A percentile compares a stretch with the other conserved stretches of the same genome.
phyloP scores from a whole-genome alignment of 805 yeast species.

The Metschnikowia baotianmanensis region DNA sequence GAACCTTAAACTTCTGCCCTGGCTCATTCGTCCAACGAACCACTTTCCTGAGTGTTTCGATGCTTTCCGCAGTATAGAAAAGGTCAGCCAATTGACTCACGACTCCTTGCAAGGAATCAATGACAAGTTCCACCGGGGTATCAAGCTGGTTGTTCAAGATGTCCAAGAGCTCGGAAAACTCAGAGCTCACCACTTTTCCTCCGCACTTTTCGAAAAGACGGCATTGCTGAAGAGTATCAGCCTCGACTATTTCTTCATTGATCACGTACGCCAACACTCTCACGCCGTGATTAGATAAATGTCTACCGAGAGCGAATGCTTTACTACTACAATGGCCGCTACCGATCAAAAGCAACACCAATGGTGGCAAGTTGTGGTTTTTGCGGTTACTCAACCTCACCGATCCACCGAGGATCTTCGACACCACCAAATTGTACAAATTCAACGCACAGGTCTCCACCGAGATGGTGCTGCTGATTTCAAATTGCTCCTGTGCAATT shows the following conservation, averaged over 20 bases:
- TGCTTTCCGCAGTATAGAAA: slow-evolving; percentile 36
- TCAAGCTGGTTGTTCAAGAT: slow-evolving; percentile 47
- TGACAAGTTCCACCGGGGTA: slow-evolving; percentile 72
- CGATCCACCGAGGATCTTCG: slow-evolving; percentile 63
- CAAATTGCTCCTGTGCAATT: slow-evolving; percentile 47
- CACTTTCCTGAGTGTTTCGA: slow-evolving; percentile 39
- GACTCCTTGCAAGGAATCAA: slow-evolving; percentile 85
- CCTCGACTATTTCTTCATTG: slow-evolving; percentile 38
- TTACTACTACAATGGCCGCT: slow-evolving; percentile 71
- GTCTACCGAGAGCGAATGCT: slow-evolving; percentile 77
- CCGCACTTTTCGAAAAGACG: slow-evolving; percentile 59
- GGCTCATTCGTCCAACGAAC: slow-evolving; percentile 67
- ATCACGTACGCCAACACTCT: slow-evolving; percentile 56
- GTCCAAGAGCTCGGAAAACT: slow-evolving; percentile 35
- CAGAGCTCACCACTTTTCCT: slow-evolving; percentile 54
- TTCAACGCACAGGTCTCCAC: slow-evolving; percentile 71
- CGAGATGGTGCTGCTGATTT: slow-evolving; percentile 45
- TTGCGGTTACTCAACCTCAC: slow-evolving; percentile 53
- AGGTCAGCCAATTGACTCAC: slow-evolving; percentile 67
- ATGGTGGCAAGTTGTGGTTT: slow-evolving; percentile 78
- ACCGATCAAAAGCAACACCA: slow-evolving; percentile 70
- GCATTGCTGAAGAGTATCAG: slow-evolving; percentile 49
- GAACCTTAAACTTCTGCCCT: slow-evolving; percentile 38
- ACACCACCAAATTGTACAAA: slow-evolving; percentile 55
- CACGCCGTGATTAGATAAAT: slow-evolving; percentile 69